phyloP scores from a whole-genome alignment of 495 filamentous ascomycete species.

The Recurvomyces mirabilis region DNA sequence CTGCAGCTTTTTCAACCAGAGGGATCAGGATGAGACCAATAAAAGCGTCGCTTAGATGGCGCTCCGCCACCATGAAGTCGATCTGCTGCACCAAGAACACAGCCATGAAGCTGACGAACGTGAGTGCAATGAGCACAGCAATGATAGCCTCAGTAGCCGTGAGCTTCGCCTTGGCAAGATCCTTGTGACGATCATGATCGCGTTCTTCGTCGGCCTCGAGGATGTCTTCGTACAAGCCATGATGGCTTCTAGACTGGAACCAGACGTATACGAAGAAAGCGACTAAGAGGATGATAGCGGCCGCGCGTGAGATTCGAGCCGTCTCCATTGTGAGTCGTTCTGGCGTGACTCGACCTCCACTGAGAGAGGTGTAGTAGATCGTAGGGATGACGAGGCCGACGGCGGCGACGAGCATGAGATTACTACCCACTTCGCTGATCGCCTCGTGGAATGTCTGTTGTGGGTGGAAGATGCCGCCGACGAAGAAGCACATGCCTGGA shows the following conservation, averaged over 20 bases:
- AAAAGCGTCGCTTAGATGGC: slow-evolving; percentile 55
- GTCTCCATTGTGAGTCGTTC: slow-evolving; percentile 33
- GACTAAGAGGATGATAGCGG: slow-evolving; percentile 64
- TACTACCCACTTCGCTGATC: slow-evolving; percentile 33
- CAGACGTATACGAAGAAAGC: slow-evolving; percentile 65
- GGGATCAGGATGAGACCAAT: slow-evolving; percentile 49
- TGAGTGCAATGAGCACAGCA: slow-evolving; percentile 54
- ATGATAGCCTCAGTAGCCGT: slow-evolving; percentile 66
- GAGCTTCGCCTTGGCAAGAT: slow-evolving; percentile 55
- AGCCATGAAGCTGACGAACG: slow-evolving; percentile 69
- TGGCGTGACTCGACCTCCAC: slow-evolving; percentile 7
- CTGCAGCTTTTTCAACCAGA: slow-evolving; percentile 66
- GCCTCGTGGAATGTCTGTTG: slow-evolving; percentile 24
- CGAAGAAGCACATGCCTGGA: slow-evolving; percentile 22
- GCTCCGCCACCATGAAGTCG: slow-evolving; percentile 52
- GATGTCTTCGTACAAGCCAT: slow-evolving; percentile 62
- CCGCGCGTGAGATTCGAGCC: slow-evolving; percentile 55
- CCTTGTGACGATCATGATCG: slow-evolving; percentile 57
- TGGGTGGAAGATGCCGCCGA: slow-evolving; percentile 22
- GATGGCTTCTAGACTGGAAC: slow-evolving; percentile 76
- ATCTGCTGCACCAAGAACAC: slow-evolving; percentile 77
- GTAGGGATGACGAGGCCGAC: slow-evolving; percentile 73
- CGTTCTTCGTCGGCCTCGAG: slow-evolving; percentile 60
- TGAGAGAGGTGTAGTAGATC: slow-evolving; percentile 58
- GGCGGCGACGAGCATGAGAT: slow-evolving; percentile 62